phyloP scores from a whole-genome alignment of 2,329 filamentous ascomycete genomes.

The Neofusicoccum cordaticola region DNA sequence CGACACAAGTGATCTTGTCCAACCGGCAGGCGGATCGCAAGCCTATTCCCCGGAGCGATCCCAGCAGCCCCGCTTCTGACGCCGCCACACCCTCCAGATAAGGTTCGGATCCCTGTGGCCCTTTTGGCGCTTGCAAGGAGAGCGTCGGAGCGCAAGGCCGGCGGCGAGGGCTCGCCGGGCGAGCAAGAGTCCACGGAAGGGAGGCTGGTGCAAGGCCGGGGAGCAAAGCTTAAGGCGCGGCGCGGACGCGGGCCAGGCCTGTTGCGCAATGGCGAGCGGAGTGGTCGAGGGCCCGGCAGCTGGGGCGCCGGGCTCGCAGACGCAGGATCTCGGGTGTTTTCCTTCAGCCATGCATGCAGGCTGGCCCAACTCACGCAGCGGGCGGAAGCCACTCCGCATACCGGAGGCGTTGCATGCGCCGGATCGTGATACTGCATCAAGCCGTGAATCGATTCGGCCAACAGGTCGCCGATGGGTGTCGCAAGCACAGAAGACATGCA shows the following conservation, averaged over 20 bases:
- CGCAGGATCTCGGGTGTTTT: conserved; percentile 11
- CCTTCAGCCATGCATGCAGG: conserved; percentile 6
- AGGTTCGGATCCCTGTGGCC: conserved; percentile 1
- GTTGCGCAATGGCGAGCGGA: not conserved
- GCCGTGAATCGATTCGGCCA: not conserved
- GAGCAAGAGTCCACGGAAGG: not conserved
- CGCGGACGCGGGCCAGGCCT: not conserved
- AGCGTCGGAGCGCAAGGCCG: not conserved
- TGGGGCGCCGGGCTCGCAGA: not conserved
- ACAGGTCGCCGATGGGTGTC: not conserved
- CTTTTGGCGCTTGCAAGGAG: not conserved
- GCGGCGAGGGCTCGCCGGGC: not conserved
- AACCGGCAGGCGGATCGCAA: conserved; percentile 9
- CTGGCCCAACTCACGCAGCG: not conserved
- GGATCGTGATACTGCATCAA: conserved; percentile 11
- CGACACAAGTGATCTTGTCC: conserved; percentile 8
- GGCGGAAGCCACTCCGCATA: not conserved
- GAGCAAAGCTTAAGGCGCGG: not conserved
- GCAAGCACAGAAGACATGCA: conserved; percentile 11
- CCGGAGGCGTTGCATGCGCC: not conserved
- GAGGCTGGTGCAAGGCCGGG: too few relatives aligned
- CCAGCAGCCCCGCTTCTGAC: conserved; percentile 6
- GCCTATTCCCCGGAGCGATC: conserved; percentile 7
- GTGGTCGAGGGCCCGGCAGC: not conserved
- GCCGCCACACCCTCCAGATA: conserved; percentile 3